These are phyloP conservation scores for Orbilia quercus DNA, from an alignment of 2,329 filamentous ascomycete genomes.

Conservation along the genomic window DNA sequence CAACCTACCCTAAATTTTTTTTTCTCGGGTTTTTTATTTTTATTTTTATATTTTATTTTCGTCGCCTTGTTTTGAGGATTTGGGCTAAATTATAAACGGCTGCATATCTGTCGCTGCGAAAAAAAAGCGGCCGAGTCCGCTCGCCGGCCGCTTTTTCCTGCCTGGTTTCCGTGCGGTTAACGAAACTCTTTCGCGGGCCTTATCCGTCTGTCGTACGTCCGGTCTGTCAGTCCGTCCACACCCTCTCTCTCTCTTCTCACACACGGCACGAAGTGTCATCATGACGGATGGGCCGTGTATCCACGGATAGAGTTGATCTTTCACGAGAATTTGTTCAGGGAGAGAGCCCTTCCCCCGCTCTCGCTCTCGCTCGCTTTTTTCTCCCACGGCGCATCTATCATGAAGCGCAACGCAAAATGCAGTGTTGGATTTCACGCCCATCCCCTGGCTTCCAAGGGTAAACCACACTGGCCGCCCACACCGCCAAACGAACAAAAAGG, in stretches of 20 bases:
- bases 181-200: conserved; percentile 32
- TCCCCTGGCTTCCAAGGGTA: not conserved
- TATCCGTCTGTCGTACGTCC: conserved; percentile 11
- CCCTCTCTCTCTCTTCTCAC: conserved; percentile 4
- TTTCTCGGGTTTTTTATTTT: conserved; percentile 8
- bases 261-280: conserved; percentile 47
- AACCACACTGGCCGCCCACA: conserved; percentile 23
- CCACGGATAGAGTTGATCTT: conserved; percentile 26
- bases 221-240: too few relatives aligned
- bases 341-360: not conserved
- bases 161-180: conserved; percentile 39
- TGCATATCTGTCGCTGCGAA: conserved; percentile 43
- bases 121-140: conserved; percentile 40
- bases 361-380: too few relatives aligned
- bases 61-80: conserved; percentile 10
- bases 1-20: too few relatives aligned
- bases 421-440: conserved; percentile 48
- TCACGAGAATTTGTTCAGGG: conserved; percentile 3
- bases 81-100: conserved; percentile 27
- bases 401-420: conserved; percentile 44
- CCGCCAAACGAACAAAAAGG: too few relatives aligned
- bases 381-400: not conserved
- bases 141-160: conserved; percentile 33
- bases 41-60: conserved; percentile 25
- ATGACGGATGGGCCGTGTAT: conserved; percentile 36